phyloP scores from a whole-genome alignment of 2,329 filamentous ascomycete species.

The Claviceps paspali region DNA sequence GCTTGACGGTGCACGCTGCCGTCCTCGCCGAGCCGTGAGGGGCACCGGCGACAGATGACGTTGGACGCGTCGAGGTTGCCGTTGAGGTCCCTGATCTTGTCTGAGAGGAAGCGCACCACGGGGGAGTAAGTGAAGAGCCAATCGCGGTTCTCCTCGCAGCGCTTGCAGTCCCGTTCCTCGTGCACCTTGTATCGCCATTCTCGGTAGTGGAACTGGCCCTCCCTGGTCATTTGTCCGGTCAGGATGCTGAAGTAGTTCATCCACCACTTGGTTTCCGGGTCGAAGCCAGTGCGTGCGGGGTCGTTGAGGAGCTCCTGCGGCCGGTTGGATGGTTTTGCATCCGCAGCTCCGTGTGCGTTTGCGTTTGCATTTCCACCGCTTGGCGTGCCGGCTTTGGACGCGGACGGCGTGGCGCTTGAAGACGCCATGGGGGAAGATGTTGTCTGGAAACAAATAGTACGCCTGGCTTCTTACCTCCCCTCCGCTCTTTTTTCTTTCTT shows the following conservation, averaged over 20 bases:
- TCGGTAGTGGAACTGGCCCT: slow-evolving; percentile 63
- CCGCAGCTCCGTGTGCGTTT: slow-evolving; percentile 2
- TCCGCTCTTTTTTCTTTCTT: neutral
- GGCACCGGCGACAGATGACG: slow-evolving; percentile 70
- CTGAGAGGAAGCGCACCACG: slow-evolving; percentile 69
- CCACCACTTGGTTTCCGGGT: slow-evolving; percentile 50
- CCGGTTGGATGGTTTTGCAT: slow-evolving; percentile 1
- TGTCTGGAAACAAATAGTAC: neutral
- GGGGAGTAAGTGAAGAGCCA: slow-evolving; percentile 78
- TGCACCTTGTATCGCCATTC: slow-evolving; percentile 58
- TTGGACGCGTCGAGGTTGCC: slow-evolving; percentile 59
- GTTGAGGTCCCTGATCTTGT: slow-evolving; percentile 67
- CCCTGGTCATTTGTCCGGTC: slow-evolving; percentile 52
- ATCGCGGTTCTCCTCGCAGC: slow-evolving; percentile 68
- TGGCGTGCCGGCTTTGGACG: slow-evolving; percentile 7
- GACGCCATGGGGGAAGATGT: slow-evolving; percentile 7
- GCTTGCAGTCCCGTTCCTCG: slow-evolving; percentile 63
- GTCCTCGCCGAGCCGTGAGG: slow-evolving; percentile 36
- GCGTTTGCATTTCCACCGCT: slow-evolving; percentile 4
- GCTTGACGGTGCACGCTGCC: slow-evolving; percentile 48
- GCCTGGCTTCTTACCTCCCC: neutral
- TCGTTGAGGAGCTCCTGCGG: slow-evolving; percentile 36
- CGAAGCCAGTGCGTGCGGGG: slow-evolving; percentile 46
- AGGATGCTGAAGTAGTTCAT: slow-evolving; percentile 77
- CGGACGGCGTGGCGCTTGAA: slow-evolving; percentile 2